These are phyloP conservation scores for Phyllosticta citribraziliensis DNA, from an alignment of 2,329 filamentous ascomycete species.

Conservation along the genomic window DNA sequence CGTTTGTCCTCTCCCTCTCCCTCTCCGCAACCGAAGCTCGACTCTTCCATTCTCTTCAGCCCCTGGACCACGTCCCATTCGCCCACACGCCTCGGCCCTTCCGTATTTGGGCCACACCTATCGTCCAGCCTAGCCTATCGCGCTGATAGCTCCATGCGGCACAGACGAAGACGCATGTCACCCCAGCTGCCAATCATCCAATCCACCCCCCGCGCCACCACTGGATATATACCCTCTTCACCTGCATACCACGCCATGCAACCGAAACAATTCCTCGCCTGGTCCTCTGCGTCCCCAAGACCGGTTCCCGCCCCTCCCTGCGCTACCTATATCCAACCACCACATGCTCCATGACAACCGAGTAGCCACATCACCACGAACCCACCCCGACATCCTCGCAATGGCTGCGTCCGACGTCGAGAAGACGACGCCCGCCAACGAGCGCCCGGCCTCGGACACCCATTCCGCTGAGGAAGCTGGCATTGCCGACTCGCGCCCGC, in stretches of 20 bases:
- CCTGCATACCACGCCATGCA: not conserved
- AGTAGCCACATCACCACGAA: not conserved
- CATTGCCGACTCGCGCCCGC: conserved; percentile 25
- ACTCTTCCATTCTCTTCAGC: no score
- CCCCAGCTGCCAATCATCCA: not conserved
- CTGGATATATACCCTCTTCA: not conserved
- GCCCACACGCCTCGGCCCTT: not conserved
- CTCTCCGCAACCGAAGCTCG: not conserved
- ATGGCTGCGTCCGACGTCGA: conserved; percentile 15
- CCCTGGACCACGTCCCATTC: no score
- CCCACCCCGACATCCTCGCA: conserved; percentile 5
- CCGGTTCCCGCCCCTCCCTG: not conserved
- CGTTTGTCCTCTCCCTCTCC: no score
- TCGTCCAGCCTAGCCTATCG: not conserved
- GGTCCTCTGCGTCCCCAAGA: not conserved
- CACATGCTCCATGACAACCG: not conserved
- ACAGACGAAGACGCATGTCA: not conserved
- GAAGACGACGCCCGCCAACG: conserved; percentile 16
- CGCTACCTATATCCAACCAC: conserved; percentile 1
- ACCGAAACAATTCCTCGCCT: not conserved
- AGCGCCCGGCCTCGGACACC: conserved; percentile 15
- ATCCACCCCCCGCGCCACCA: not conserved
- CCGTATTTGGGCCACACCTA: not conserved
- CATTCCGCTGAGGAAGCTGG: conserved; percentile 18
- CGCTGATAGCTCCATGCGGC: not conserved